These are phyloP conservation scores for Funneliformis geosporum DNA, from an alignment of 192 early-diverging fungal genomes.

Conservation along the genomic window DNA sequence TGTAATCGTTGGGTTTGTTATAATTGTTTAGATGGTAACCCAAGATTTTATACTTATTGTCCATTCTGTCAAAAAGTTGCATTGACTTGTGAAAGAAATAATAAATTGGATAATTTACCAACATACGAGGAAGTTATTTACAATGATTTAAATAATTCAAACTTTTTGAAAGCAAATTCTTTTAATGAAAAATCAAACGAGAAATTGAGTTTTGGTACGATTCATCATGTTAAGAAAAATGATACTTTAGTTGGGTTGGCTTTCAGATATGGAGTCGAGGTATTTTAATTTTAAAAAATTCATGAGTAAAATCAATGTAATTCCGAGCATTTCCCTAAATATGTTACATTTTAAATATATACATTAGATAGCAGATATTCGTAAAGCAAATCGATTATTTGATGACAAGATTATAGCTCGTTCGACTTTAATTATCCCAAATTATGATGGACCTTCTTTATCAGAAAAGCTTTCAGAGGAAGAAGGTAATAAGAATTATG, in stretches of 20 bases:
- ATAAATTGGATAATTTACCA: not conserved
- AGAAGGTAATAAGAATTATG: slow-evolving; percentile 22
- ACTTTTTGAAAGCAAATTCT: not conserved
- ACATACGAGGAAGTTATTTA: not conserved
- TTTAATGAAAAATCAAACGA: not conserved
- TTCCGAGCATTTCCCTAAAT: not conserved
- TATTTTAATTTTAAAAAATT: not conserved
- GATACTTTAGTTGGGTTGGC: slow-evolving; percentile 29
- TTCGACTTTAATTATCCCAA: slow-evolving; percentile 4
- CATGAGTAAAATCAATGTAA: not conserved
- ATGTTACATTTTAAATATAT: not conserved
- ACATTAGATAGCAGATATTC: slow-evolving; percentile 7
- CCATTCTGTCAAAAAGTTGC: slow-evolving; percentile 12
- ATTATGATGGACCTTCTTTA: slow-evolving; percentile 22
- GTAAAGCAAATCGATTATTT: slow-evolving; percentile 24
- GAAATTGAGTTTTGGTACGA: not conserved
- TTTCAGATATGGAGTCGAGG: slow-evolving; percentile 28
- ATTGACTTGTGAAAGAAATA: not conserved
- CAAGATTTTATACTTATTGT: slow-evolving; percentile 6
- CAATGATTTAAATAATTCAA: not conserved
- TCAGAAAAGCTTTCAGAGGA: slow-evolving; percentile 23
- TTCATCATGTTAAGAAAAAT: slow-evolving; percentile 20
- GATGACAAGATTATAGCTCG: slow-evolving; percentile 28
- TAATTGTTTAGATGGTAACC: not conserved
- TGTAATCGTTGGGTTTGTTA: slow-evolving; percentile 30